Conservation (phyloP, 116 monocot genomes). For the Posidonia oceanica region DNA sequence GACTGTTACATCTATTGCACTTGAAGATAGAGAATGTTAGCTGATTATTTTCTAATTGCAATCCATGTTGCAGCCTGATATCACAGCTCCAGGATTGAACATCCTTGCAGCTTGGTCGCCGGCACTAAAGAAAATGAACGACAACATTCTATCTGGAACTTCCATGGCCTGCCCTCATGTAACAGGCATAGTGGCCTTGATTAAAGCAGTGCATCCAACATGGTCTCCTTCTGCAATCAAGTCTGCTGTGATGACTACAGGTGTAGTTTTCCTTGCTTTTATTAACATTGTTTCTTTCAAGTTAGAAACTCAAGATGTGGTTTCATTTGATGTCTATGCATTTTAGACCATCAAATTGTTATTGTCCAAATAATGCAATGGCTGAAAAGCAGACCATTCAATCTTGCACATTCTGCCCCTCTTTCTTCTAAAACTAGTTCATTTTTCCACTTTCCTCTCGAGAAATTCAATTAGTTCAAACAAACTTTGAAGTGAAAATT, state of each 20-base stretch:
- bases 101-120: constrained; percentile 97
- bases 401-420: too few relatives aligned
- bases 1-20: too few relatives aligned
- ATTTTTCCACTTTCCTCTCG: too few relatives aligned
- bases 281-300: background rate
- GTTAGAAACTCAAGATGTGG: too few relatives aligned
- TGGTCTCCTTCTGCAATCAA: constrained; percentile 93
- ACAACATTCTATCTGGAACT: constrained; percentile 80
- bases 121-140: constrained; percentile 33
- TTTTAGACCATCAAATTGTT: too few relatives aligned
- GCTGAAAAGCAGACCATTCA: too few relatives aligned
- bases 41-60: background rate
- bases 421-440: too few relatives aligned
- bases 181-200: constrained; percentile 57
- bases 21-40: too few relatives aligned
- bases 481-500: too few relatives aligned
- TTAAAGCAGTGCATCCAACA: constrained; percentile 60
- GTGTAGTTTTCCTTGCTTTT: constrained; percentile 13
- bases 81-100: constrained; percentile 77
- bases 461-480: too few relatives aligned
- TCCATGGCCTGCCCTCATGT: constrained; percentile 97
- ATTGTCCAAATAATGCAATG: too few relatives aligned
- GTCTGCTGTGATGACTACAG: constrained; percentile 90
- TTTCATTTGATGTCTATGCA: too few relatives aligned
- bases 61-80: constrained; percentile 48